Conservation (phyloP, 225 moss, liverwort and hornwort genomes). For the Asterella californica region DNA sequence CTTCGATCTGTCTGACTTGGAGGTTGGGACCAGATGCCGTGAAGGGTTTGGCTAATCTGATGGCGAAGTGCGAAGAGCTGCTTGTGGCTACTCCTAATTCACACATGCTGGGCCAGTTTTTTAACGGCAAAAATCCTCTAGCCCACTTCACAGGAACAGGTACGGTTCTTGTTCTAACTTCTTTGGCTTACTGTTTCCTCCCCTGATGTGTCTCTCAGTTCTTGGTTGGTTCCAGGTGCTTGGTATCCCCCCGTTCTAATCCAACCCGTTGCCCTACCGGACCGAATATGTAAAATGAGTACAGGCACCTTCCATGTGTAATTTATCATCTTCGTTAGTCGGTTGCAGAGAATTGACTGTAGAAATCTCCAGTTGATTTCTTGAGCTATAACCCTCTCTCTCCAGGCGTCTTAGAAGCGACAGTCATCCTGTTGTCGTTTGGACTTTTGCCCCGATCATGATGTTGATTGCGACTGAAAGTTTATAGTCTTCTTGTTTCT, state of each 20-base stretch:
- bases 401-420: not conserved
- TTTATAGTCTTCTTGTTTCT: not conserved
- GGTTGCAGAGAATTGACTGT: not conserved
- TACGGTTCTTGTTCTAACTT: slow-evolving; percentile 22
- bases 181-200: not conserved
- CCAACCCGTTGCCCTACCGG: not conserved
- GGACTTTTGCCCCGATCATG: too few relatives aligned
- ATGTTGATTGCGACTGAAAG: not conserved
- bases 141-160: slow-evolving; percentile 70
- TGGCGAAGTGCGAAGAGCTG: slow-evolving; percentile 53
- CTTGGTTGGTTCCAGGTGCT: too few relatives aligned
- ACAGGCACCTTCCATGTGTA: not conserved
- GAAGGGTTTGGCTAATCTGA: slow-evolving; percentile 42
- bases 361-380: not conserved
- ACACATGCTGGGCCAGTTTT: slow-evolving; percentile 66
- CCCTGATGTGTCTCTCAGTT: too few relatives aligned
- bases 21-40: slow-evolving; percentile 34
- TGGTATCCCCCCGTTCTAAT: too few relatives aligned
- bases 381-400: not conserved
- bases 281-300: not conserved
- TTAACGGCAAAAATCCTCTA: slow-evolving; percentile 55
- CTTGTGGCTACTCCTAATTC: slow-evolving; percentile 65
- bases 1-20: not conserved
- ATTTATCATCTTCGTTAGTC: too few relatives aligned
- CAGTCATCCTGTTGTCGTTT: not conserved